These are phyloP conservation scores for Rhizophagus sp. DNA, from an alignment of 192 early-diverging fungal genomes.

Conservation along the genomic window DNA sequence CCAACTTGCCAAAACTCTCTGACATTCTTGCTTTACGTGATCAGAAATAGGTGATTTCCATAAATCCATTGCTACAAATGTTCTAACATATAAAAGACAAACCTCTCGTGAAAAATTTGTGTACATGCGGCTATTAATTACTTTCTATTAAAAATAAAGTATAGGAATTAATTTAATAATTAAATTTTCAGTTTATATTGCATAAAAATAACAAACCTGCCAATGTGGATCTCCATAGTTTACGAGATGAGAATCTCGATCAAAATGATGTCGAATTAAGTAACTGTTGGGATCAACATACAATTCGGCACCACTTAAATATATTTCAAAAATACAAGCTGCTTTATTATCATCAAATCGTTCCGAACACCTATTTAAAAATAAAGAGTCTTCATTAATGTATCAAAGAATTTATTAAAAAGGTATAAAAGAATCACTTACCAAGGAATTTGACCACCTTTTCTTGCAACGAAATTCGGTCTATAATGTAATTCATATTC, in stretches of 20 bases:
- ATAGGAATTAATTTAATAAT: neutral
- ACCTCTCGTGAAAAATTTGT: slow-evolving; percentile 56
- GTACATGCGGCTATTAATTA: slow-evolving; percentile 56
- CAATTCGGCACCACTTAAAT: slow-evolving; percentile 51
- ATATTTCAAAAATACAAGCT: slow-evolving; percentile 51
- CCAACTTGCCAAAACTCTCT: slow-evolving; percentile 34
- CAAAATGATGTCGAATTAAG: neutral
- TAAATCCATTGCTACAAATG: slow-evolving; percentile 48
- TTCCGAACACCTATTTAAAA: slow-evolving; percentile 52
- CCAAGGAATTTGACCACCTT: slow-evolving; percentile 48
- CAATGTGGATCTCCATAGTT: neutral
- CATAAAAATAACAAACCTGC: neutral
- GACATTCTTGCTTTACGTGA: slow-evolving; percentile 32
- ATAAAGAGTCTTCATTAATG: neutral
- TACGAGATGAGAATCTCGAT: neutral
- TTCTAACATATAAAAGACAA: slow-evolving; percentile 58
- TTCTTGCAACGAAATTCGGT: slow-evolving; percentile 53
- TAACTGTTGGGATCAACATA: slow-evolving; percentile 52
- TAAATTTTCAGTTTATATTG: too few relatives aligned
- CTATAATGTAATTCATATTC: slow-evolving; percentile 62
- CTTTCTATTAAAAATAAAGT: slow-evolving; percentile 39
- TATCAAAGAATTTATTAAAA: neutral
- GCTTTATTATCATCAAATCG: slow-evolving; percentile 58
- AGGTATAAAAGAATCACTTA: neutral
- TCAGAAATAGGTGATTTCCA: slow-evolving; percentile 50